Conservation (phyloP, 257 asterid species). For the Linderniella brevidens region DNA sequence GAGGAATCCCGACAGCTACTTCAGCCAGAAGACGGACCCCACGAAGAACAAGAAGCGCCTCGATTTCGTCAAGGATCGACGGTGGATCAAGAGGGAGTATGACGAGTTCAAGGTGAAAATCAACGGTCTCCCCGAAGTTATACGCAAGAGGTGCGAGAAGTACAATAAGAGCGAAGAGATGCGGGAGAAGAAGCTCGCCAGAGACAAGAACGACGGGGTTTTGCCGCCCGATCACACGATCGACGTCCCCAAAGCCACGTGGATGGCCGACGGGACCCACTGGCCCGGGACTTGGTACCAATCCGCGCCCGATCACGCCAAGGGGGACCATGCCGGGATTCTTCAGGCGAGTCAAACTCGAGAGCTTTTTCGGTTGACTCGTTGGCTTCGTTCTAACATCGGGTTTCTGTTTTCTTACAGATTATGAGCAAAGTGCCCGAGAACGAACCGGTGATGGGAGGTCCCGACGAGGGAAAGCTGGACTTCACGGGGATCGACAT, state of each 20-base stretch:
- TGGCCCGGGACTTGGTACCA: slow-evolving; percentile 96
- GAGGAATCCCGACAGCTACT: slow-evolving; percentile 90
- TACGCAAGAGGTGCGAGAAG: slow-evolving; percentile 50
- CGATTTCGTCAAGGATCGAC: slow-evolving; percentile 84
- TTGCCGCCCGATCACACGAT: slow-evolving; percentile 27
- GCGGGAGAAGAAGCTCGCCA: slow-evolving; percentile 29
- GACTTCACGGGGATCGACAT: slow-evolving; percentile 70
- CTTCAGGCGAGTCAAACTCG: slow-evolving; percentile 35
- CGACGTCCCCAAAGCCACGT: slow-evolving; percentile 41
- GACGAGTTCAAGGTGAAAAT: slow-evolving; percentile 92
- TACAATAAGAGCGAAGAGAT: slow-evolving; percentile 43
- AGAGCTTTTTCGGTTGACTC: not conserved
- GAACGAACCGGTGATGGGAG: slow-evolving; percentile 63
- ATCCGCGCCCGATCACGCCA: slow-evolving; percentile 46
- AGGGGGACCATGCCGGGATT: slow-evolving; percentile 94
- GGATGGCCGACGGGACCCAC: slow-evolving; percentile 99
- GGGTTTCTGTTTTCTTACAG: slow-evolving; percentile 13
- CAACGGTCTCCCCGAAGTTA: slow-evolving; percentile 70
- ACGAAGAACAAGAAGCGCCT: slow-evolving; percentile 62
- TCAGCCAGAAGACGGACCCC: slow-evolving; percentile 66
- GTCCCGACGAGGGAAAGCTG: slow-evolving; percentile 44
- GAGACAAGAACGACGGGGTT: slow-evolving; percentile 34
- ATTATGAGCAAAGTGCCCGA: slow-evolving; percentile 95
- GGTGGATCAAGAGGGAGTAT: slow-evolving; percentile 96
- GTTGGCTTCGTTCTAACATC: too few species aligned